phyloP scores from a whole-genome alignment of 2,329 filamentous ascomycete genomes.

The Aureobasidium leucospermi region DNA sequence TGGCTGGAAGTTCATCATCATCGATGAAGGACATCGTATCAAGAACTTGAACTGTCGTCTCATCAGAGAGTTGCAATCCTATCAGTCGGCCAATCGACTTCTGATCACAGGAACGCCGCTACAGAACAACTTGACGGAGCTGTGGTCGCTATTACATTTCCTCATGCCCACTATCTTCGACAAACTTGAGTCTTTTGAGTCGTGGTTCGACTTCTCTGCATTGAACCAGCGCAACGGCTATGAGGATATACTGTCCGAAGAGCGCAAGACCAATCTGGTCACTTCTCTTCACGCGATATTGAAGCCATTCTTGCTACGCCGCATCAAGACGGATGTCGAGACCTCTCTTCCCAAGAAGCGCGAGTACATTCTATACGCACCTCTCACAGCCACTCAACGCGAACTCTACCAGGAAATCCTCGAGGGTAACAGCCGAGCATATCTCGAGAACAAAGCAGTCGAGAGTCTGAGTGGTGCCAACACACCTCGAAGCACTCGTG shows the following conservation, averaged over 20 bases:
- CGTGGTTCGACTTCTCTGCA: conserved; percentile 95
- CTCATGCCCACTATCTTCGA: conserved; percentile 88
- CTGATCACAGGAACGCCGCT: conserved; percentile 92
- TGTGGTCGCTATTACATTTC: conserved; percentile 94
- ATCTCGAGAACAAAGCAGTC: conserved; percentile 68
- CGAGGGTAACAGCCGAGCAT: conserved; percentile 43
- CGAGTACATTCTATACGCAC: conserved; percentile 92
- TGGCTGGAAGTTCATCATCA: conserved; percentile 96
- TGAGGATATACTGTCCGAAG: conserved; percentile 70
- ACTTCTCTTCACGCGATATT: conserved; percentile 88
- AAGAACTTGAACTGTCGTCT: conserved; percentile 94
- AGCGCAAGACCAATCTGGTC: conserved; percentile 68
- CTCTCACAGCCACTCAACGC: conserved; percentile 82
- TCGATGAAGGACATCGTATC: conserved; percentile 93
- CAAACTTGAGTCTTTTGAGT: conserved; percentile 85
- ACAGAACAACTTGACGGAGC: conserved; percentile 89
- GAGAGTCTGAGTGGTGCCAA: conserved; percentile 53
- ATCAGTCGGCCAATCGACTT: conserved; percentile 81
- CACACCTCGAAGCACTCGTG: conserved; percentile 40
- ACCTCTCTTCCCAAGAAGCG: conserved; percentile 88
- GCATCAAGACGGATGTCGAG: conserved; percentile 90
- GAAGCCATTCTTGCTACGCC: conserved; percentile 79
- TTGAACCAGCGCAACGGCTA: conserved; percentile 76
- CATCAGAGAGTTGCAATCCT: conserved; percentile 80
- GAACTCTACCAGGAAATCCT: conserved; percentile 79